Percentiles rank a stretch among this genome's conserved stretches.
Evolutionary conservation across 805 yeast genomes (phyloP).

Genomic region (Saturnispora saitoi): DNA sequence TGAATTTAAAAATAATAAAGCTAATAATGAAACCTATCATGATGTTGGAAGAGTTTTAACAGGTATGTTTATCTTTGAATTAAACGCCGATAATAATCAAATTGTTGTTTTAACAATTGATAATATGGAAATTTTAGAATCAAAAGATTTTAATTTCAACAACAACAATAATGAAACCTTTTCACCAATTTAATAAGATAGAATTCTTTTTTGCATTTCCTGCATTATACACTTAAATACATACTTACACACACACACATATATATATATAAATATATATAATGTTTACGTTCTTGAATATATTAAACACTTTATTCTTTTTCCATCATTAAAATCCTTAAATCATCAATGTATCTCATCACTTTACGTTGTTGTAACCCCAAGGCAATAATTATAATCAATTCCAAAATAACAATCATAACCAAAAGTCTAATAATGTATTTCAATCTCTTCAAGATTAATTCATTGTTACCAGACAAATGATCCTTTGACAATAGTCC

Average conservation of each 20-base stretch:
- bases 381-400: background rate
- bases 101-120: constrained; percentile 61
- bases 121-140: constrained; percentile 51
- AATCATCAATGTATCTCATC: background rate
- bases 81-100: constrained; percentile 44
- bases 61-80: constrained; percentile 61
- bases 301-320: background rate
- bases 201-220: background rate
- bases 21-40: background rate
- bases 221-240: background rate
- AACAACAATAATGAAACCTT: constrained; percentile 6
- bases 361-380: background rate
- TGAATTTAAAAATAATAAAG: background rate
- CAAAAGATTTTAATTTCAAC: constrained; percentile 19
- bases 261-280: too few species aligned
- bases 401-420: background rate
- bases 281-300: background rate
- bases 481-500: background rate
- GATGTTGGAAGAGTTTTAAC: constrained; percentile 31
- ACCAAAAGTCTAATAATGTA: background rate
- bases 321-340: background rate
- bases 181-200: background rate
- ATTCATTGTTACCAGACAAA: background rate
- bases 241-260: background rate
- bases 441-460: background rate